Percentiles rank a stretch among this genome's conserved stretches.
phyloP scores from a whole-genome alignment of 2,329 filamentous ascomycete genomes.

The Stachybotrys chartarum region DNA sequence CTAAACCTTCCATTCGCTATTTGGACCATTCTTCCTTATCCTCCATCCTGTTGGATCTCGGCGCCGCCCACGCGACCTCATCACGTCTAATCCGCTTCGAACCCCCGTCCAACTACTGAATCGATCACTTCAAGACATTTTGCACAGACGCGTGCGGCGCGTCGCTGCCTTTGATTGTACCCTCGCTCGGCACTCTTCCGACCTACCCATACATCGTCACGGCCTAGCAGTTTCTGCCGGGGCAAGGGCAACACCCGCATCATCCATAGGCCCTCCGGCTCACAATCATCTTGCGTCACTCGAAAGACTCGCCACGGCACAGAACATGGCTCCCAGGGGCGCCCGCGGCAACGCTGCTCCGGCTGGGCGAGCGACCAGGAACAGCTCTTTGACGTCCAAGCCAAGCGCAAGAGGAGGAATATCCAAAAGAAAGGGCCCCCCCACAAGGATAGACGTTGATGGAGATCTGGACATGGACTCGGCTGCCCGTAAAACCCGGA shows the following conservation, averaged over 20 bases:
- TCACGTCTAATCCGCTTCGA: no score
- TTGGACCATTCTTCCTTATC: no score
- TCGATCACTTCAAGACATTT: no score
- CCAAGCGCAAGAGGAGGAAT: slow-evolving; percentile 39
- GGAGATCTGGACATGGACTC: slow-evolving; percentile 55
- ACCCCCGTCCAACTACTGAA: no score
- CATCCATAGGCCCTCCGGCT: slow-evolving; percentile 4
- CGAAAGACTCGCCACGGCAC: background rate
- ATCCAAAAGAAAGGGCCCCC: slow-evolving; percentile 37
- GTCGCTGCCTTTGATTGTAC: no score
- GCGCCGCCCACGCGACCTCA: no score
- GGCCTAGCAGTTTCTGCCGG: no score
- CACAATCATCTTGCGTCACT: background rate
- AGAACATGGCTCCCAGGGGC: slow-evolving; percentile 27
- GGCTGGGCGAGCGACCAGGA: slow-evolving; percentile 23
- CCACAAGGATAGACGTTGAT: slow-evolving; percentile 41
- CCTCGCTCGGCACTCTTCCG: no score
- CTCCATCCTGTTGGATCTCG: no score
- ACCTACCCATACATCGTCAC: no score
- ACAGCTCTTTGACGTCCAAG: slow-evolving; percentile 18
- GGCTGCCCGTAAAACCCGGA: slow-evolving; percentile 25
- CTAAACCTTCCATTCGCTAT: no score
- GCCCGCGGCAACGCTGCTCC: slow-evolving; percentile 12
- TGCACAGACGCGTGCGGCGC: no score
- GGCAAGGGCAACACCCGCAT: background rate